Evolutionary conservation across 805 yeast genomes (phyloP).

Genomic region (Candida nitratophila): DNA sequence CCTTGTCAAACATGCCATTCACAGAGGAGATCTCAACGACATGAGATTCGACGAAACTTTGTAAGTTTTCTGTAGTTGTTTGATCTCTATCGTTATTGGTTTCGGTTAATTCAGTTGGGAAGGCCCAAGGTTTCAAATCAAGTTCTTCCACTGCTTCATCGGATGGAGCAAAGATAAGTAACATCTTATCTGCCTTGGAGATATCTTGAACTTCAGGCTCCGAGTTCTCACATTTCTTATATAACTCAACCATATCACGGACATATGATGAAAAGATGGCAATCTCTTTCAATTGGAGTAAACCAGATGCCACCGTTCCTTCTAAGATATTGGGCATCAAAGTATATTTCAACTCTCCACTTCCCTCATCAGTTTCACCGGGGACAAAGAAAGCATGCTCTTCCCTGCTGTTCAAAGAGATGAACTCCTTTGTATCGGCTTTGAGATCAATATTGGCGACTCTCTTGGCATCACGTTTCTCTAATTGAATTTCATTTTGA

Average conservation of each 20-base stretch:
- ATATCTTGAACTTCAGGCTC: neutral
- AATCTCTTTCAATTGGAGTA: slow-evolving; percentile 34
- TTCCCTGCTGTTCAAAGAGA: slow-evolving; percentile 5
- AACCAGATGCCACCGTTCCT: slow-evolving; percentile 29
- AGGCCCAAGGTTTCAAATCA: slow-evolving; percentile 72
- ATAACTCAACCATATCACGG: slow-evolving; percentile 52
- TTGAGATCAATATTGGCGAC: slow-evolving; percentile 7
- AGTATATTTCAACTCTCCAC: slow-evolving; percentile 8
- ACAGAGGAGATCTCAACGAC: slow-evolving; percentile 31
- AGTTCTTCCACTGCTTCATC: slow-evolving; percentile 51
- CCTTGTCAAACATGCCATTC: slow-evolving; percentile 12
- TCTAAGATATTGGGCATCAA: slow-evolving; percentile 19
- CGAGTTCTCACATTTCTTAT: slow-evolving; percentile 35
- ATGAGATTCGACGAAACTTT: slow-evolving; percentile 58
- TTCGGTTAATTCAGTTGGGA: slow-evolving; percentile 45
- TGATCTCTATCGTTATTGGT: slow-evolving; percentile 37
- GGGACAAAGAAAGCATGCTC: slow-evolving; percentile 2
- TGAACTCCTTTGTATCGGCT: neutral
- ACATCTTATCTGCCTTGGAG: slow-evolving; percentile 11
- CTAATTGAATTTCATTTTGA: neutral
- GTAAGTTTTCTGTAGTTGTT: slow-evolving; percentile 43
- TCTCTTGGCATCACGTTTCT: slow-evolving; percentile 10
- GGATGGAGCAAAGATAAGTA: slow-evolving; percentile 66
- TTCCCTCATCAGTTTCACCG: neutral
- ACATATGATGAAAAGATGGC: slow-evolving; percentile 63